Conservation (phyloP, 108 stramenopile species). For the Asterionellopsis glacialis region DNA sequence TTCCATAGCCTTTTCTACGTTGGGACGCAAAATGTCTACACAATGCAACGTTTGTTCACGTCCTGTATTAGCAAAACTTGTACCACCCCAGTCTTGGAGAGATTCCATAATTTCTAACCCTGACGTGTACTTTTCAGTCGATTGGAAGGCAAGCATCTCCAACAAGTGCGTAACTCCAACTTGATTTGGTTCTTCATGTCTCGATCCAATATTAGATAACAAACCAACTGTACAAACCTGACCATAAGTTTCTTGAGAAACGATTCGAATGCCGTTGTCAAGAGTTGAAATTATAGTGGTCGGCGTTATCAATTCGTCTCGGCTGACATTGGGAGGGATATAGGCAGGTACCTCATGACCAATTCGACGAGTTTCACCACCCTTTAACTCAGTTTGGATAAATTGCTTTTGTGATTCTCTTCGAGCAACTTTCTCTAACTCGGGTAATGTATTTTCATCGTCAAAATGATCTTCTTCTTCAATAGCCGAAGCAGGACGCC, state of each 20-base stretch:
- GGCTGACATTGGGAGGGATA: conserved; percentile 52
- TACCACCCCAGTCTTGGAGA: conserved; percentile 68
- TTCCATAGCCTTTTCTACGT: conserved; percentile 70
- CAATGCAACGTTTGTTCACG: conserved; percentile 92
- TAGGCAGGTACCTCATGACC: conserved; percentile 30
- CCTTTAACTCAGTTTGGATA: not conserved
- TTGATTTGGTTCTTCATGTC: conserved; percentile 52
- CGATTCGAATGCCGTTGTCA: conserved; percentile 84
- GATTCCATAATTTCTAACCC: conserved; percentile 41
- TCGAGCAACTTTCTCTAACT: not conserved
- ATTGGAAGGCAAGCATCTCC: conserved; percentile 90
- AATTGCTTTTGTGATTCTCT: not conserved
- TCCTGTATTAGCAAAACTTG: conserved; percentile 72
- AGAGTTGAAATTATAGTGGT: conserved; percentile 69
- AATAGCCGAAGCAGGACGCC: conserved; percentile 12
- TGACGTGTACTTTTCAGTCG: conserved; percentile 36
- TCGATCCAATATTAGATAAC: conserved; percentile 68
- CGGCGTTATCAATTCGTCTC: conserved; percentile 43
- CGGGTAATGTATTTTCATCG: conserved; percentile 20
- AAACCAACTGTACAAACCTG: conserved; percentile 77
- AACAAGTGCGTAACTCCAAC: conserved; percentile 83
- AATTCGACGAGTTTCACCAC: conserved; percentile 21
- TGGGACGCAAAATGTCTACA: conserved; percentile 89
- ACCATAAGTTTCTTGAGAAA: conserved; percentile 80
- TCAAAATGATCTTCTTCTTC: conserved; percentile 40